Evolutionary conservation across 1,284 basidiomycete genomes (phyloP).

Genomic region (Cryptococcus sp.): DNA sequence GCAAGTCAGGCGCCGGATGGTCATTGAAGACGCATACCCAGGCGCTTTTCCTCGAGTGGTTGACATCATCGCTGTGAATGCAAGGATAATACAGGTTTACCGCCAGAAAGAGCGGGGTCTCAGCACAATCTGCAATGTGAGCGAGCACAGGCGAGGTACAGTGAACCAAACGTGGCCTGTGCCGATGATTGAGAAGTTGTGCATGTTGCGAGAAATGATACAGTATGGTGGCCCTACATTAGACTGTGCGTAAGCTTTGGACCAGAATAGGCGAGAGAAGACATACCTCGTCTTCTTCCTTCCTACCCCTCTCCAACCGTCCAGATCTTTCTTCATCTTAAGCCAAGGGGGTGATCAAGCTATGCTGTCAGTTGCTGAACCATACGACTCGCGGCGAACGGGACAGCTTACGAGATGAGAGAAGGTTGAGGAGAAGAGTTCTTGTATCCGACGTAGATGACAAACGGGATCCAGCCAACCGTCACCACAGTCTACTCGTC

Average conservation of each 20-base stretch:
- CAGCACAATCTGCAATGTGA: too few species aligned
- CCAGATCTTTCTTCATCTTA: slow-evolving; percentile 46
- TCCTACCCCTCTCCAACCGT: background rate
- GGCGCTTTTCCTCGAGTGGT: slow-evolving; percentile 31
- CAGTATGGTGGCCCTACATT: too few species aligned
- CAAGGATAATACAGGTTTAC: too few species aligned
- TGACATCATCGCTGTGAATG: slow-evolving; percentile 33
- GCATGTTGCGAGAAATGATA: too few species aligned
- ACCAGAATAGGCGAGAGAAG: too few species aligned
- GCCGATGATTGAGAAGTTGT: too few species aligned
- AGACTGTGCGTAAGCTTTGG: too few species aligned
- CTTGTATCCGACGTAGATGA: slow-evolving; percentile 88
- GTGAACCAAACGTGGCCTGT: too few species aligned
- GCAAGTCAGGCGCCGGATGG: slow-evolving; percentile 19
- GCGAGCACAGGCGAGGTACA: too few species aligned
- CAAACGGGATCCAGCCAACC: slow-evolving; percentile 88
- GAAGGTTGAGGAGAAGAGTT: slow-evolving; percentile 86
- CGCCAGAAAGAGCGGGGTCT: too few species aligned
- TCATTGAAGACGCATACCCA: slow-evolving; percentile 15
- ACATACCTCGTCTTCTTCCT: too few species aligned
- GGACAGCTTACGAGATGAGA: slow-evolving; percentile 70
- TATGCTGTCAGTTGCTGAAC: too few species aligned
- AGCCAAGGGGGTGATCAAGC: slow-evolving; percentile 82
- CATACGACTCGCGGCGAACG: slow-evolving; percentile 5
- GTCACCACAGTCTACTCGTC: slow-evolving; percentile 68